Evolutionary conservation across 2,329 filamentous ascomycete species (phyloP).

Genomic region (Uncinocarpus reesii): DNA sequence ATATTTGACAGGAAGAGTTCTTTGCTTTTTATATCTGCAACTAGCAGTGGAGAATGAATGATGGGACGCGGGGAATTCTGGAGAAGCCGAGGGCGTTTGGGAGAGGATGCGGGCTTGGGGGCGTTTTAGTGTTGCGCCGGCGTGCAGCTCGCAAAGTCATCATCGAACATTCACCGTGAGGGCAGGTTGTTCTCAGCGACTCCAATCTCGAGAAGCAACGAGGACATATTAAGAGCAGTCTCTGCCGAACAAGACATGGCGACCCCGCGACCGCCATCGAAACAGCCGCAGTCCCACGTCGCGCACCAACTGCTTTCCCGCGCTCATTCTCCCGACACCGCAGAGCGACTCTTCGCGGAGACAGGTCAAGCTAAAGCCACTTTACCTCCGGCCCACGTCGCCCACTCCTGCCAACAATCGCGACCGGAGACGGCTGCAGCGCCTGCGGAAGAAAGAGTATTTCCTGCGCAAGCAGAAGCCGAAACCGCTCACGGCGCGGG

Average conservation of each 20-base stretch:
- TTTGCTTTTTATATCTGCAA: background rate
- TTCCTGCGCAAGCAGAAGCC: constrained; percentile 44
- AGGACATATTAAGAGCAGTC: background rate
- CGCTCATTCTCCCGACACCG: constrained; percentile 66
- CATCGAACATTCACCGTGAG: too few species aligned
- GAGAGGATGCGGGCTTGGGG: background rate
- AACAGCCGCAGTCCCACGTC: constrained; percentile 30
- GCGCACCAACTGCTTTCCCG: constrained; percentile 60
- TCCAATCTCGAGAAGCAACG: too few species aligned
- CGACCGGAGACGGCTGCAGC: constrained; percentile 44
- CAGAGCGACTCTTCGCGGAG: constrained; percentile 63
- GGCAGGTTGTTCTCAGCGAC: too few species aligned
- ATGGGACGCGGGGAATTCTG: constrained; percentile 2
- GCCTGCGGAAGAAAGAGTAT: constrained; percentile 40
- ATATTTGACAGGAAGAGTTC: background rate
- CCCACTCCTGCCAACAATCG: constrained; percentile 49
- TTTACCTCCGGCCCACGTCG: constrained; percentile 67
- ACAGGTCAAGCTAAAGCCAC: constrained; percentile 72
- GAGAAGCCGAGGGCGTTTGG: constrained; percentile 7
- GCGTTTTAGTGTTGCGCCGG: too few species aligned
- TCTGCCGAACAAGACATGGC: background rate
- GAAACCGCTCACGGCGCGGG: constrained; percentile 63
- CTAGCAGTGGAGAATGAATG: background rate
- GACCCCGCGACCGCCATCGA: constrained; percentile 13
- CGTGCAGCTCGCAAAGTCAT: too few species aligned